phyloP scores from a whole-genome alignment of 2,329 filamentous ascomycete species.

The Pyrenophora tritici-repentis region DNA sequence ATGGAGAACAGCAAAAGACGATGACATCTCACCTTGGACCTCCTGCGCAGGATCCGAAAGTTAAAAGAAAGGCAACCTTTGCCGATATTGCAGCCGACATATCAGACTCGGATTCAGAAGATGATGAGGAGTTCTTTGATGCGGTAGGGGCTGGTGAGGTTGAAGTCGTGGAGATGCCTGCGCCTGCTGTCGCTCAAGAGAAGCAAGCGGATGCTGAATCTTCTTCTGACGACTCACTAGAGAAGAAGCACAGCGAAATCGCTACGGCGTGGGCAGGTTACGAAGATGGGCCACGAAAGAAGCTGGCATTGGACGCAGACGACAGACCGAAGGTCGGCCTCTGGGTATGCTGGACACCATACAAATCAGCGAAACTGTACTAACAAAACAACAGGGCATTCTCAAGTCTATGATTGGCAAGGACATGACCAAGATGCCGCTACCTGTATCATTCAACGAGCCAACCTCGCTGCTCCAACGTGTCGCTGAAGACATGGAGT shows the following conservation, averaged over 20 bases:
- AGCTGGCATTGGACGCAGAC: constrained; percentile 87
- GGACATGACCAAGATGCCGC: constrained; percentile 99
- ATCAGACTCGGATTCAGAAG: constrained; percentile 74
- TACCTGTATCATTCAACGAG: constrained; percentile 98
- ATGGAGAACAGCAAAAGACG: constrained; percentile 43
- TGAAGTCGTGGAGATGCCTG: constrained; percentile 72
- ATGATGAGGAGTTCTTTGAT: constrained; percentile 95
- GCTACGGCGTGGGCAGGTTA: constrained; percentile 84
- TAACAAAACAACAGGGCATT: constrained; percentile 68
- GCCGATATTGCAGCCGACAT: constrained; percentile 68
- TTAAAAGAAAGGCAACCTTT: constrained; percentile 67
- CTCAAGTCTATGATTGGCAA: constrained; percentile 99
- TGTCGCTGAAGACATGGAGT: constrained; percentile 97
- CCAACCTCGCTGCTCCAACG: constrained; percentile 94
- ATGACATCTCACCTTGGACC: constrained; percentile 24
- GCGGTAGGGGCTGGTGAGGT: constrained; percentile 93
- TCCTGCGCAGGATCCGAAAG: constrained; percentile 15
- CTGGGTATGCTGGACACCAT: constrained; percentile 66
- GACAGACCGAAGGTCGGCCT: constrained; percentile 91
- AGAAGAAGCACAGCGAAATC: constrained; percentile 65
- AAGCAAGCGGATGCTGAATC: constrained; percentile 42
- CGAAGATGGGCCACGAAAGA: constrained; percentile 80
- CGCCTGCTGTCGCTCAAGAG: constrained; percentile 36
- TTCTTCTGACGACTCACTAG: constrained; percentile 54
- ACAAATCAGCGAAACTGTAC: constrained; percentile 8